These are phyloP conservation scores for Erodium moschatum DNA, from an alignment of 441 rosid species.

Conservation along the genomic window DNA sequence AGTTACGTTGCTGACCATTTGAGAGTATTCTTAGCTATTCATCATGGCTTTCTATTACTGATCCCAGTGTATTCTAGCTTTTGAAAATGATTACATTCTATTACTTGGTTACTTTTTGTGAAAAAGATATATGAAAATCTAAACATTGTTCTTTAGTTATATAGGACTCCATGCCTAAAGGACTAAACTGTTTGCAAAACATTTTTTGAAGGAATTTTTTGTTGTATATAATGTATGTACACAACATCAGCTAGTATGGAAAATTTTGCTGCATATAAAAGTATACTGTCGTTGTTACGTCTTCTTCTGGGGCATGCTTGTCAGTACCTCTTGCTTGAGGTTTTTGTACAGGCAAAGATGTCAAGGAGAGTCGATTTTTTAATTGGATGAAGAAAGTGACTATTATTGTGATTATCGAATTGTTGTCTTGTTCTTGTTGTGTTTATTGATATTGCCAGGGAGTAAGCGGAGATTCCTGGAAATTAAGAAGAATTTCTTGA, in stretches of 20 bases:
- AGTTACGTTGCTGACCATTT: too few species aligned
- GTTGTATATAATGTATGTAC: not conserved
- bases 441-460: not conserved
- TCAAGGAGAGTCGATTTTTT: not conserved
- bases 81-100: too few species aligned
- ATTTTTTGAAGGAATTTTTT: not conserved
- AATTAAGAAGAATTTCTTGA: not conserved
- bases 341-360: constrained; percentile 6
- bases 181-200: not conserved
- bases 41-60: too few species aligned
- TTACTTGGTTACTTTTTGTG: too few species aligned
- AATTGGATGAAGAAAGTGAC: not conserved
- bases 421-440: not conserved
- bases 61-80: too few species aligned
- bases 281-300: not conserved
- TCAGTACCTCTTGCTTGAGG: not conserved
- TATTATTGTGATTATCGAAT: constrained; percentile 14
- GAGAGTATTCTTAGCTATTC: too few species aligned
- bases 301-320: not conserved
- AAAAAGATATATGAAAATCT: too few species aligned
- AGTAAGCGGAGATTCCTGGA: not conserved
- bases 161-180: not conserved
- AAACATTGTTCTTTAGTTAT: not conserved
- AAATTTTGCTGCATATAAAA: not conserved
- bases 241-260: not conserved